Evolutionary conservation across 805 yeast genomes (phyloP).

Genomic region (Kazachstania psychrophila): DNA sequence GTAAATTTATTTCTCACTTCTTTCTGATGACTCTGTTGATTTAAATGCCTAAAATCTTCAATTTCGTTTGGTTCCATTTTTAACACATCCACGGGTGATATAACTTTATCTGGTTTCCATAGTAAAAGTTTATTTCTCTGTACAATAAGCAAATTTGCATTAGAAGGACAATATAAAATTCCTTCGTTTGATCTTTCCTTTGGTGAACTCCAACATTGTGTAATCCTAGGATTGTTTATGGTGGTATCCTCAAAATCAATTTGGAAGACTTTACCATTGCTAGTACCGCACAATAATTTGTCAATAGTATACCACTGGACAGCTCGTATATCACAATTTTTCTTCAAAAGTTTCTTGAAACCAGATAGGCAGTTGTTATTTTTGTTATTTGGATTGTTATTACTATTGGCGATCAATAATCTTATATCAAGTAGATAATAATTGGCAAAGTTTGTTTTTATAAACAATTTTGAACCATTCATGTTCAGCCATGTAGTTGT

Average conservation of each 20-base stretch:
- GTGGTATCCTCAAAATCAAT: slow-evolving; percentile 9
- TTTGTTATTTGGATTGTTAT: background rate
- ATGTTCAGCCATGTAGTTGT: slow-evolving; percentile 21
- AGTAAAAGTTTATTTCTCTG: slow-evolving; percentile 15
- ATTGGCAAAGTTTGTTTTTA: slow-evolving; percentile 27
- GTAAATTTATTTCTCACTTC: slow-evolving; percentile 29
- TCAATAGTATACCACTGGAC: slow-evolving; percentile 16
- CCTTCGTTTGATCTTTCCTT: slow-evolving; percentile 20
- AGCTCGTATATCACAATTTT: slow-evolving; percentile 16
- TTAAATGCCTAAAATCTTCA: slow-evolving; percentile 32
- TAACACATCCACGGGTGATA: slow-evolving; percentile 10
- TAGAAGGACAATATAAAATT: slow-evolving; percentile 8
- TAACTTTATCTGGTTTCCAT: slow-evolving; percentile 8
- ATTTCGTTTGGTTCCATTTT: slow-evolving; percentile 28
- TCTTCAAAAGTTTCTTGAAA: slow-evolving; percentile 16
- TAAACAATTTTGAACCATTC: slow-evolving; percentile 12
- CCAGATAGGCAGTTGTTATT: slow-evolving; percentile 3
- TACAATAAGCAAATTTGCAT: slow-evolving; percentile 14
- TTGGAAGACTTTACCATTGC: slow-evolving; percentile 16
- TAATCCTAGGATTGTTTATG: background rate
- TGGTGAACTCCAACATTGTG: slow-evolving; percentile 1
- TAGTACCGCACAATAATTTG: slow-evolving; percentile 18
- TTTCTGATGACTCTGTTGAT: slow-evolving; percentile 8
- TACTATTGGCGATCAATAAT: background rate
- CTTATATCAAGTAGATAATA: slow-evolving; percentile 18